Evolutionary conservation across 371 early-diverging fungal species (phyloP), one percentile per base, ranked within the genome.

Genomic region (Lichtheimia corymbifera): DNA sequence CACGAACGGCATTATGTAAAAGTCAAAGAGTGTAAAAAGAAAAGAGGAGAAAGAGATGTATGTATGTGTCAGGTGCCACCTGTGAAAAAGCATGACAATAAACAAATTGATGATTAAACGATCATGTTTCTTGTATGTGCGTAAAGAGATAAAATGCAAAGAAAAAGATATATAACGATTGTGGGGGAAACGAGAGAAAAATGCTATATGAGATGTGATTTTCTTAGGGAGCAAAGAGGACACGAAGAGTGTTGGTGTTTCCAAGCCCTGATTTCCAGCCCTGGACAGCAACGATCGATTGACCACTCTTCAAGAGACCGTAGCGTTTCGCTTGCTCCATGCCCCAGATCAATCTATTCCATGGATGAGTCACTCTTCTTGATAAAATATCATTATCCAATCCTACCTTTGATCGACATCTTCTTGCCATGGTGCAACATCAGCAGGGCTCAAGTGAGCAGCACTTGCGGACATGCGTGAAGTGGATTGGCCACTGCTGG

Each of bases 211-310:
- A 35, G 9, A 9, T 35, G 35, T 2, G 35, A 35, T 35, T 9
- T 35, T 0, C 11, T 28, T 64, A 67, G 24, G 80, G 80, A 12
- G 76, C 62, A 56, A 74, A 56, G 47, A 93, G 76, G 52, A 93
- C 83, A 63, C 93, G 91, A 75, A 93, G 87, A 30, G 92, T 92
- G 72, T 92, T 93, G 64, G 93, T 91, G 73, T 93, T 89, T 47
- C 93, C 93, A 49, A 89, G 75, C 88, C 91, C 35, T 30, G 6
- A 7, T 59, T 84, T 83, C 91, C 91, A 92, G 7, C 93, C 93
- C 72, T 93, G 93, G 64, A 93, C 85, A 58, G 88, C 90, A 65
- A 93, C 87, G 20, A 93, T 88, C 25, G 86, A 62, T 53, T 93
- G 82, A 58, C 91, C 89, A 61, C 69, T 67, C 68, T 89, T 74